Evolutionary conservation across 305 asterid genomes (phyloP), one percentile per base, ranked within the genome.

Genomic region (Fraxinus floribunda): DNA sequence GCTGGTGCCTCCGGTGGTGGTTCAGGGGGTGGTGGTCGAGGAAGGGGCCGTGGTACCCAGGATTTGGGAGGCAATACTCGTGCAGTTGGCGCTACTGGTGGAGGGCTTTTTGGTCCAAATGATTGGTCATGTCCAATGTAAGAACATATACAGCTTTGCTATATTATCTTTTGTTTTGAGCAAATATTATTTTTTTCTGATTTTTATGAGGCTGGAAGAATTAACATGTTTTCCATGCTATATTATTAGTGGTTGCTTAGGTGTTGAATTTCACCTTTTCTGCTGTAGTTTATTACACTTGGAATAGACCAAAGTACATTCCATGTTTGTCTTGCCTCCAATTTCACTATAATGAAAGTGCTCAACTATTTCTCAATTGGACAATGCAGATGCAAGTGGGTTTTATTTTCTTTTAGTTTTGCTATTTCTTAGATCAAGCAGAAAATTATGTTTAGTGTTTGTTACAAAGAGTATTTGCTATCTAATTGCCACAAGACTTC

Each of bases 91-190:
- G 94, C 93, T 86, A 76, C 92, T 85, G 92, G 93, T 66, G 92
- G 95, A 73, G 95, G 97, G 35, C 98, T 95, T 77, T 95, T 95
- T 87, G 98, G 99, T 83, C 98, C 98, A 70, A 95, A 95, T 91
- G 99, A 95, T 81, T 95, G 99, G 99, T 24, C 97, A 79, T 95
- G 99, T 89, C 99, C 99, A 71, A 95, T 95, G 99, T 95, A 89
- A 90, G 97, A 81, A 78, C 80, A 18, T 16, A 16, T 15, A 35
- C 16, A 8, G 18, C 11, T 71, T 70, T 36, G 52, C 83, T 30
- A 6, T 55, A 2, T 49, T 24, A 0, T 11, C 71, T 22, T 7
- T 62, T 75, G 0, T 16, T 18, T 16, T 71, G 3, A 15, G 24
- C 71, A 35, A 72, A 7, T 71, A 60, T n/a, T 39, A 9, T 46